phyloP scores from a whole-genome alignment of 2,329 filamentous ascomycete species.

The Pezicula neosporulosa region DNA sequence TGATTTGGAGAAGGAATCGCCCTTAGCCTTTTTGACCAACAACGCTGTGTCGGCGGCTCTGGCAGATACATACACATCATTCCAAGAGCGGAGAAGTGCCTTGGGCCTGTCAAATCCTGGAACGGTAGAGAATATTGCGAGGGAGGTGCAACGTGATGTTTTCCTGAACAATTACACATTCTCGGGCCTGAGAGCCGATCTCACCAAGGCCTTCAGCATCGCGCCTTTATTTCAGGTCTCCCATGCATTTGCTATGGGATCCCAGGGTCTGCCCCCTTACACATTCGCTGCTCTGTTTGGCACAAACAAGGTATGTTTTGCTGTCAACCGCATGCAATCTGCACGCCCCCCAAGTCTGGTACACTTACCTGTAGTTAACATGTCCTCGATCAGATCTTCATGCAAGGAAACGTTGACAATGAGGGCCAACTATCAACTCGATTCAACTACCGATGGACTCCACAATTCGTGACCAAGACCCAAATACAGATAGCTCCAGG shows the following conservation, averaged over 20 bases:
- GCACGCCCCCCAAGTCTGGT: neutral
- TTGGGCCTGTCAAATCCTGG: conserved; percentile 90
- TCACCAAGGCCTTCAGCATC: conserved; percentile 95
- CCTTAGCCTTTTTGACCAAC: conserved; percentile 64
- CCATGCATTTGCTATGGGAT: conserved; percentile 92
- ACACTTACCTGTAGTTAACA: conserved; percentile 13
- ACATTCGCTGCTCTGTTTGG: conserved; percentile 93
- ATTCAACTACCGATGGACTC: conserved; percentile 89
- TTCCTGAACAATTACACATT: conserved; percentile 97
- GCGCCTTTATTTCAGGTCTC: conserved; percentile 94
- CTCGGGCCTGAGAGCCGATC: conserved; percentile 88
- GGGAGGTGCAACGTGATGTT: conserved; percentile 94
- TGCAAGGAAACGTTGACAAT: conserved; percentile 94
- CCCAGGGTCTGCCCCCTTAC: conserved; percentile 87
- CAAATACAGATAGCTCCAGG: conserved; percentile 81
- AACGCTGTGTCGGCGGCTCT: conserved; percentile 70
- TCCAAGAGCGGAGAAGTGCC: conserved; percentile 81
- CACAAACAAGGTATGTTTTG: conserved; percentile 77
- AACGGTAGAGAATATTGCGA: conserved; percentile 82
- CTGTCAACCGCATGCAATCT: neutral
- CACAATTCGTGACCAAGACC: conserved; percentile 78
- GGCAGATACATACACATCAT: conserved; percentile 74
- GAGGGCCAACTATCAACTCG: conserved; percentile 82
- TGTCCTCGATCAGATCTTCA: conserved; percentile 67
- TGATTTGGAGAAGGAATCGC: conserved; percentile 37